Evolutionary conservation across 106 monocot genomes (phyloP), one percentile per base, ranked within the genome.

Genomic region (Phalaenopsis aphrodite): DNA sequence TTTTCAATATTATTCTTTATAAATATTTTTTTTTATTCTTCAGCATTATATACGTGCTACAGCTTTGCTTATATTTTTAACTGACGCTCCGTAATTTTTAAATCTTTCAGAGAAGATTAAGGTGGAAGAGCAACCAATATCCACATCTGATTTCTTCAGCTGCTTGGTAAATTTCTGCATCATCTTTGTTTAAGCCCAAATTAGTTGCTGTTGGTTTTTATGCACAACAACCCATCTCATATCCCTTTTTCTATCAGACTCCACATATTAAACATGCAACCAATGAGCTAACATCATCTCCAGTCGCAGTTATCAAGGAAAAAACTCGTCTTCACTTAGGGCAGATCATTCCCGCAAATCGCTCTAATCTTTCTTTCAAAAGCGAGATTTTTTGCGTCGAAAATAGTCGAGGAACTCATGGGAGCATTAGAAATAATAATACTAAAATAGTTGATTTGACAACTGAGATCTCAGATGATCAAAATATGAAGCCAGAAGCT

Each of bases 321-420:
- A 81, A 74, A 52, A 73, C 41, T 56, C 45, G 16, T 80, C 39
- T 61, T 79, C 74, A 81, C 43, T 55, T 92, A 47, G 85, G 24
- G 36, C 72, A 83, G 21, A 84, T 92, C 49, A 47, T 87, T 81
- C 91, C 98, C 61, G 94, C 94, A 39, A 98, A 94, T 81, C 86
- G 90, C 43, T 90, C 94, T 84, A 84, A 56, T 72, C 80, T 91
- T 81, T 85, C 84, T 49, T 75, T 41, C 55, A 81, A 82, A 73
- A 45, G 68, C 82, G 84, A 80, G 71, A 19, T 72, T 2, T 41
- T 83, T 30, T 81, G 23, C 78, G 75, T 64, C 78, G 48, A 12
- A 76, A 82, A 83, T 9, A 80, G 49, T 45, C 42, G 49, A 24
- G 65, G 76, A 76, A 30, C 18, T 78, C 38, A 48, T 39, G 78